Percentiles rank a stretch among this genome's conserved stretches.
Conservation (phyloP, 768 basidiomycete species). For the Pholiota conissans region DNA sequence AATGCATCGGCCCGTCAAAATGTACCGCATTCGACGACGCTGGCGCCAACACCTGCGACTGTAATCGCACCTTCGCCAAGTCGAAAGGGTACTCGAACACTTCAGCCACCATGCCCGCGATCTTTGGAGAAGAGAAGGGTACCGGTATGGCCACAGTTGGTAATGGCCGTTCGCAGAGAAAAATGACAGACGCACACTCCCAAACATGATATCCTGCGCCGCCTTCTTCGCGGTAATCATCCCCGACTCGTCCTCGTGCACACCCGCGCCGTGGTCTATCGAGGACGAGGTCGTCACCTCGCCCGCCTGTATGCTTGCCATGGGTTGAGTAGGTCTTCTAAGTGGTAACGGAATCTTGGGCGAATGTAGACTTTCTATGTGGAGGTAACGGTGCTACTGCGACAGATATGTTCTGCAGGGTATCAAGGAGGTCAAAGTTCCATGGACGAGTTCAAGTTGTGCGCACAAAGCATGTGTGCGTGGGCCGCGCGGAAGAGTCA, state of each 20-base stretch:
- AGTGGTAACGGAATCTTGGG: not conserved
- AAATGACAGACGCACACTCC: slow-evolving; percentile 46
- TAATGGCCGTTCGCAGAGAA: not conserved
- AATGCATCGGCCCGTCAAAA: slow-evolving; percentile 88
- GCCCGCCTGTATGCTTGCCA: slow-evolving; percentile 14
- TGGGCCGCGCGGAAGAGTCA: not conserved
- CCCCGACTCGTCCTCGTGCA: slow-evolving; percentile 10
- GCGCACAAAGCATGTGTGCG: not conserved
- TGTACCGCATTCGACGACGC: slow-evolving; percentile 41
- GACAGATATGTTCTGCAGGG: not conserved
- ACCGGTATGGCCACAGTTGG: not conserved
- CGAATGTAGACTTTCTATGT: not conserved
- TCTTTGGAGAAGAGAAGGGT: slow-evolving; percentile 38
- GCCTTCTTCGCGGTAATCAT: slow-evolving; percentile 23
- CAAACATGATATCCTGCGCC: slow-evolving; percentile 54
- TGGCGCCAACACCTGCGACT: slow-evolving; percentile 82
- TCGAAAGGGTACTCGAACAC: slow-evolving; percentile 95
- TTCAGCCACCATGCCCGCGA: slow-evolving; percentile 81
- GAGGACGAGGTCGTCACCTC: slow-evolving; percentile 13
- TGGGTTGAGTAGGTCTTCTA: not conserved
- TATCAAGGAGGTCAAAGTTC: not conserved
- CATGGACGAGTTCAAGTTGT: not conserved
- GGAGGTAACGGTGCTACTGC: not conserved
- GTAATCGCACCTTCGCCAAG: slow-evolving; percentile 91
- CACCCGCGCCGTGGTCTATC: slow-evolving; percentile 8